phyloP scores from a whole-genome alignment of 177 flowering plant genomes.

The Tripterygium wilfordii region DNA sequence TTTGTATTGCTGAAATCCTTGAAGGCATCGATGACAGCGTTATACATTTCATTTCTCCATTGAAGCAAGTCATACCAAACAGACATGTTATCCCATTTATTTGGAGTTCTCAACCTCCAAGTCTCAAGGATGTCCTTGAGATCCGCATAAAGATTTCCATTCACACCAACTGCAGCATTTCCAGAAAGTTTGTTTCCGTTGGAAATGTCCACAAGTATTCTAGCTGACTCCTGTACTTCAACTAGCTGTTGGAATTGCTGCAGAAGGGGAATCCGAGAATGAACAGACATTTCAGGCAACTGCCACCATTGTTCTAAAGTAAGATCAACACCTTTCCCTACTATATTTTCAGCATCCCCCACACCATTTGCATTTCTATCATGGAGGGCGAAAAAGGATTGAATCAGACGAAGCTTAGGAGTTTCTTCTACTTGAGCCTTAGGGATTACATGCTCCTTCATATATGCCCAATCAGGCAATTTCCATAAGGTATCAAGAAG shows the following conservation, averaged over 20 bases:
- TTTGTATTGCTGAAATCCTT: slow-evolving; percentile 76
- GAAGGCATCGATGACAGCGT: slow-evolving; percentile 91
- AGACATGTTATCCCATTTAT: slow-evolving; percentile 96
- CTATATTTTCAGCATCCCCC: slow-evolving; percentile 79
- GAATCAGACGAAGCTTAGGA: slow-evolving; percentile 81
- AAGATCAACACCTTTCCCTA: slow-evolving; percentile 92
- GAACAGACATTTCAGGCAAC: slow-evolving; percentile 96
- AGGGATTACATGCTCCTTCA: slow-evolving; percentile 91
- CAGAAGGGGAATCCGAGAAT: slow-evolving; percentile 84
- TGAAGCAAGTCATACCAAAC: slow-evolving; percentile 97
- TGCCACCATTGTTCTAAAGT: slow-evolving; percentile 99
- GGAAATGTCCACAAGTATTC: slow-evolving; percentile 76
- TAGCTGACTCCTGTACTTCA: slow-evolving; percentile 96
- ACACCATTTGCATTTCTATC: slow-evolving; percentile 80
- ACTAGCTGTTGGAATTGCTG: slow-evolving; percentile 98
- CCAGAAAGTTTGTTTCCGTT: slow-evolving; percentile 82
- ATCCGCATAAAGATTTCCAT: slow-evolving; percentile 79
- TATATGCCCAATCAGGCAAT: slow-evolving; percentile 85
- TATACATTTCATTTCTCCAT: slow-evolving; percentile 99
- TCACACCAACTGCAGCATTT: slow-evolving; percentile 53
- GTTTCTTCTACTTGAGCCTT: slow-evolving; percentile 99
- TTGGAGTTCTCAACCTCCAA: slow-evolving; percentile 96
- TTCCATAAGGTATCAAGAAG: slow-evolving; percentile 96
- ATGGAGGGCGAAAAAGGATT: slow-evolving; percentile 88
- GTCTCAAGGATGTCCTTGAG: slow-evolving; percentile 97